Evolutionary conservation across 352 stramenopile genomes (phyloP).

Genomic region (Globisporangium orthogonon): DNA sequence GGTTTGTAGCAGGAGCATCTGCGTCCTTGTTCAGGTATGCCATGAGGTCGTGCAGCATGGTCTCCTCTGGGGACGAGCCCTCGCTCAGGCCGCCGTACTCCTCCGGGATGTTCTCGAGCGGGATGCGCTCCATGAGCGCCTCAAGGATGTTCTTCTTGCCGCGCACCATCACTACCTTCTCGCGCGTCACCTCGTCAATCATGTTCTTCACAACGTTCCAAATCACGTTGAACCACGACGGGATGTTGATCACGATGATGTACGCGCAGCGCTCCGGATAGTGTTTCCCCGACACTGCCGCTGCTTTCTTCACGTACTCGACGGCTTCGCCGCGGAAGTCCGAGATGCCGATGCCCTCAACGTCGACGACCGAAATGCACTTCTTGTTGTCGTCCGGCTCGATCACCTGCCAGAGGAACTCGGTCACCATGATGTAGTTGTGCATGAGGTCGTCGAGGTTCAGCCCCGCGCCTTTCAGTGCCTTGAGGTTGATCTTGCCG

Average conservation of each 20-base stretch:
- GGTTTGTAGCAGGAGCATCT: constrained; percentile 41
- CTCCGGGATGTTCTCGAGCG: constrained; percentile 68
- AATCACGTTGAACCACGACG: constrained; percentile 91
- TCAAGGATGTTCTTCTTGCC: constrained; percentile 82
- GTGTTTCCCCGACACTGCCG: constrained; percentile 82
- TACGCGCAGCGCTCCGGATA: constrained; percentile 91
- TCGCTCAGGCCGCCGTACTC: constrained; percentile 70
- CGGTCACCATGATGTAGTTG: constrained; percentile 83
- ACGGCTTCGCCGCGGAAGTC: constrained; percentile 85
- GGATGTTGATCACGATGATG: constrained; percentile 94
- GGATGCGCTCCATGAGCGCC: constrained; percentile 63
- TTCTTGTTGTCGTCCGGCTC: constrained; percentile 83
- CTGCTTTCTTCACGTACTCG: constrained; percentile 76
- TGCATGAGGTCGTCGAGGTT: constrained; percentile 78
- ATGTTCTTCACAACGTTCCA: constrained; percentile 92
- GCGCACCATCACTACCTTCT: constrained; percentile 90
- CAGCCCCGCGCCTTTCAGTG: constrained; percentile 67
- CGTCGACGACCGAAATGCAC: constrained; percentile 80
- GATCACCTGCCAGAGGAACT: constrained; percentile 83
- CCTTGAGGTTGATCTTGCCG: constrained; percentile 84
- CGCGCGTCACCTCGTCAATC: constrained; percentile 89
- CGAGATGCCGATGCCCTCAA: constrained; percentile 76
- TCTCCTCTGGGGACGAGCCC: constrained; percentile 60
- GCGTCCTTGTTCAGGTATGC: constrained; percentile 65
- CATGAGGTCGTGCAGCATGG: constrained; percentile 69